These are phyloP conservation scores for Paramecium sonneborni DNA, from an alignment of 73 alveolate species.

Conservation along the genomic window DNA sequence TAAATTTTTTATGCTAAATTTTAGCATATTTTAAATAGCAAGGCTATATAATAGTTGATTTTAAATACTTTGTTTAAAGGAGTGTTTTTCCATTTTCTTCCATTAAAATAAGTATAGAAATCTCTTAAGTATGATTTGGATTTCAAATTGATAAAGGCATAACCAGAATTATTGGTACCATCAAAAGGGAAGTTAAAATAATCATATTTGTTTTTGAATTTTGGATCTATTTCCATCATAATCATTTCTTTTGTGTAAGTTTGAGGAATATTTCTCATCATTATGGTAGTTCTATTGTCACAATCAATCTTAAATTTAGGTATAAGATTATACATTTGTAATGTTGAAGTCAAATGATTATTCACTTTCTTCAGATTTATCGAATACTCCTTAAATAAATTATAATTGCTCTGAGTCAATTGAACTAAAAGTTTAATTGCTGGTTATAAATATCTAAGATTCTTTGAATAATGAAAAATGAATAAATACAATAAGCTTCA, in stretches of 20 bases:
- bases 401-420: not conserved
- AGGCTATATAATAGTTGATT: not conserved
- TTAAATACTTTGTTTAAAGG: not conserved
- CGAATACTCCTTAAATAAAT: constrained; percentile 4
- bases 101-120: constrained; percentile 29
- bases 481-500: constrained; percentile 18
- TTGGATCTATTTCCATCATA: not conserved
- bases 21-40: constrained; percentile 39
- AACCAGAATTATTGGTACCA: not conserved
- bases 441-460: constrained; percentile 21
- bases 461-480: not conserved
- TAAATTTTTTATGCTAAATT: constrained; percentile 4
- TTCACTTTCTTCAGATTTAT: constrained; percentile 34
- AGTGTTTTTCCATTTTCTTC: constrained; percentile 21
- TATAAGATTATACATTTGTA: not conserved
- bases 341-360: constrained; percentile 48
- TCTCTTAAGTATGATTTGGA: constrained; percentile 6
- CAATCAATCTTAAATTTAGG: not conserved
- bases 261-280: constrained; percentile 40
- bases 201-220: constrained; percentile 46
- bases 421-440: not conserved
- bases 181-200: constrained; percentile 45
- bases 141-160: constrained; percentile 39
- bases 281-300: constrained; percentile 27
- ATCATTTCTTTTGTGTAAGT: constrained; percentile 37